phyloP scores from a whole-genome alignment of 352 stramenopile species.

The Pythium rishiriense region DNA sequence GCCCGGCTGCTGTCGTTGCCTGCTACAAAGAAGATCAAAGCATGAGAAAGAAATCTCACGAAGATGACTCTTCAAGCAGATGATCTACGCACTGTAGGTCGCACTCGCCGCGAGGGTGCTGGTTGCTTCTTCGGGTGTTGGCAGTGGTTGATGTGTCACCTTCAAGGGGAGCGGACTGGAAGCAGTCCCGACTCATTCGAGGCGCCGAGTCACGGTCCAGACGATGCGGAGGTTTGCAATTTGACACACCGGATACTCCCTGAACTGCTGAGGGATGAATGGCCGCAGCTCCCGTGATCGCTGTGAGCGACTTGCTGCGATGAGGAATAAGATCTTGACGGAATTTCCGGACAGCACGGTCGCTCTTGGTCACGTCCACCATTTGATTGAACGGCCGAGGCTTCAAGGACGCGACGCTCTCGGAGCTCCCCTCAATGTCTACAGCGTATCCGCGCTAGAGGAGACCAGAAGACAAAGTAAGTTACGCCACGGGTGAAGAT shows the following conservation, averaged over 20 bases:
- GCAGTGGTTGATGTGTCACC: not conserved
- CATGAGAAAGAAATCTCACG: not conserved
- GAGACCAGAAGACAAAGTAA: not conserved
- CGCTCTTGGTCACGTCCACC: constrained; percentile 52
- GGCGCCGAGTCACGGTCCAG: not conserved
- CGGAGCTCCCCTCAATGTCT: constrained; percentile 38
- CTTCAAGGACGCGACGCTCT: constrained; percentile 37
- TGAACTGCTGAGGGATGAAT: constrained; percentile 28
- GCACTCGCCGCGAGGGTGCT: constrained; percentile 22
- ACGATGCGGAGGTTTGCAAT: constrained; percentile 6
- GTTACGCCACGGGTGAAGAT: not conserved
- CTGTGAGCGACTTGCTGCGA: constrained; percentile 48
- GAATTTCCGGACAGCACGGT: constrained; percentile 70
- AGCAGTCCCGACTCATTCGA: constrained; percentile 55
- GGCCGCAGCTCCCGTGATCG: constrained; percentile 32
- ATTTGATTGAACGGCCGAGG: constrained; percentile 39
- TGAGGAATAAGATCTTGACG: constrained; percentile 64
- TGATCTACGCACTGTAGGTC: constrained; percentile 6
- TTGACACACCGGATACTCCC: constrained; percentile 7
- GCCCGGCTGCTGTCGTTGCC: constrained; percentile 39
- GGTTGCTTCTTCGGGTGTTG: constrained; percentile 8
- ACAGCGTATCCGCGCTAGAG: constrained; percentile 52
- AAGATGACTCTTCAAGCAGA: not conserved
- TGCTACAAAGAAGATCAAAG: constrained; percentile 12
- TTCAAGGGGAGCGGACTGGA: constrained; percentile 41